phyloP scores from a whole-genome alignment of 139 green algal genomes.

The Astrephomene gubernaculifera region DNA sequence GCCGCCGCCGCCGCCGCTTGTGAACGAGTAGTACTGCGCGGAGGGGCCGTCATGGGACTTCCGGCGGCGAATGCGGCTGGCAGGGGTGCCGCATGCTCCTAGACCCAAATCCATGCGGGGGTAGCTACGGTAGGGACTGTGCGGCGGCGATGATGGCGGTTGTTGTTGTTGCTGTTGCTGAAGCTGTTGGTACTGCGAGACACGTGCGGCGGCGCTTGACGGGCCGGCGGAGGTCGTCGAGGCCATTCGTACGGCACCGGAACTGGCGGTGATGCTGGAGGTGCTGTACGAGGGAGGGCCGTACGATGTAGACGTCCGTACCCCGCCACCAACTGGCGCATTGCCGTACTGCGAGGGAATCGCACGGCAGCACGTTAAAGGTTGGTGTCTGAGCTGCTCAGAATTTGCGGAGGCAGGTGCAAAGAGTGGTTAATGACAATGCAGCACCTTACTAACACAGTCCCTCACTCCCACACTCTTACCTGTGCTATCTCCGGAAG shows the following conservation, averaged over 20 bases:
- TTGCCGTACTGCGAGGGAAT: no score
- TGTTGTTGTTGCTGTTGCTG: not conserved
- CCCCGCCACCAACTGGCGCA: not conserved
- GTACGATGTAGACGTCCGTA: not conserved
- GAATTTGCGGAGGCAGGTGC: no score
- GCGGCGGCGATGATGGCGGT: not conserved
- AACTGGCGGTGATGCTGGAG: not conserved
- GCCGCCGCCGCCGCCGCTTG: not conserved
- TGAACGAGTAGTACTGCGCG: not conserved
- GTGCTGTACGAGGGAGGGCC: constrained; percentile 6
- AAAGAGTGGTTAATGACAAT: no score
- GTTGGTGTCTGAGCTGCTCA: no score
- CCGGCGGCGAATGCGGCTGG: not conserved
- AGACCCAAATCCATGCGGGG: constrained; percentile 22
- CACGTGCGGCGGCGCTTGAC: no score
- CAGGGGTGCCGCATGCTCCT: constrained; percentile 1
- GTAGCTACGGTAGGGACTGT: constrained; percentile 14
- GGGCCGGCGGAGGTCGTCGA: no score
- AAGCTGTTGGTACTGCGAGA: no score
- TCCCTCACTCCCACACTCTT: no score
- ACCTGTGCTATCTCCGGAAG: no score
- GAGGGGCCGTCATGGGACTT: not conserved
- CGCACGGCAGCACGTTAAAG: no score
- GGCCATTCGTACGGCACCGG: not conserved
- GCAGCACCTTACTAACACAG: no score